Conservation (phyloP, 2,329 filamentous ascomycete genomes). For the Fusarium circinatum region DNA sequence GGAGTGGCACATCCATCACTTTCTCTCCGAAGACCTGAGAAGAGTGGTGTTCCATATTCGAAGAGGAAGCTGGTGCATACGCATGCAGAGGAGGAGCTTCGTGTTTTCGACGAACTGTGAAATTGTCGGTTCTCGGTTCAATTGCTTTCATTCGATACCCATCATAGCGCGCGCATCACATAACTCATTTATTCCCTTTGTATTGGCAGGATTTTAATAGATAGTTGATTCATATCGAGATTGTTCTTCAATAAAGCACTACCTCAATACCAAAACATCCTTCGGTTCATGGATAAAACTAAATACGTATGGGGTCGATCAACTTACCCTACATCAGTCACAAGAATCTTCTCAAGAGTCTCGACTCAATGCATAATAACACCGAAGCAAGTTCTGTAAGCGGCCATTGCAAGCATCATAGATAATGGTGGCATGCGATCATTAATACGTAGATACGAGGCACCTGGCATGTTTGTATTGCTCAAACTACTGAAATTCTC, state of each 20-base stretch:
- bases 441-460: neutral
- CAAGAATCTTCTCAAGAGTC: neutral
- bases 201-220: neutral
- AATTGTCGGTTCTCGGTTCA: neutral
- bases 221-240: neutral
- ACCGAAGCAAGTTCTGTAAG: neutral
- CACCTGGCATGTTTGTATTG: neutral
- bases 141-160: conserved; percentile 14
- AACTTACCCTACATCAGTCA: neutral
- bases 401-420: neutral
- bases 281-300: neutral
- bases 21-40: conserved; percentile 32
- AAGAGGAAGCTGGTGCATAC: conserved; percentile 40
- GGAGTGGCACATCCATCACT: conserved; percentile 36
- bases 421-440: neutral
- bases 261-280: neutral
- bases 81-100: conserved; percentile 51
- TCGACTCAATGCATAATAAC: neutral
- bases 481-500: no score
- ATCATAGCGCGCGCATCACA: conserved; percentile 11
- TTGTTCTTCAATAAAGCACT: neutral
- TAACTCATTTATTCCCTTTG: neutral
- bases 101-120: conserved; percentile 60
- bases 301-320: neutral
- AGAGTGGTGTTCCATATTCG: conserved; percentile 38